phyloP scores from a whole-genome alignment of 2,329 filamentous ascomycete species.

The Teratosphaeriaceae sp. region DNA sequence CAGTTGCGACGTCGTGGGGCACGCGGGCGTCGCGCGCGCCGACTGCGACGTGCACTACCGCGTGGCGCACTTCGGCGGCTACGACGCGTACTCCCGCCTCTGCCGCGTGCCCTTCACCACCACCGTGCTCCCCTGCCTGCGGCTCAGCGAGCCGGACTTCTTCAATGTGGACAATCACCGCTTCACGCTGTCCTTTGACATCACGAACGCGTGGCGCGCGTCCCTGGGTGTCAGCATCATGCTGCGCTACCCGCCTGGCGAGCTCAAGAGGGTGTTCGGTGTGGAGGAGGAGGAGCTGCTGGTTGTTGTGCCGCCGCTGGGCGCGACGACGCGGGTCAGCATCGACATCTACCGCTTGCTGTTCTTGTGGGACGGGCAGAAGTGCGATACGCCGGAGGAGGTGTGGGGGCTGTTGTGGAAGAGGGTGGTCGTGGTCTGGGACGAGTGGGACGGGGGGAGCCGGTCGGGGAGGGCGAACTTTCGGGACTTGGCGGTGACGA shows the following conservation, averaged over 20 bases:
- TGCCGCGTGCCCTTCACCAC: slow-evolving; percentile 75
- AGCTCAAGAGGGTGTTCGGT: background rate
- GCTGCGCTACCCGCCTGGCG: background rate
- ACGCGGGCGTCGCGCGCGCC: background rate
- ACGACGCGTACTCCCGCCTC: slow-evolving; percentile 7
- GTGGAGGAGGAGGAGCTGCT: background rate
- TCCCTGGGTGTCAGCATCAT: slow-evolving; percentile 30
- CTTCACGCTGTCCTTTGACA: slow-evolving; percentile 73
- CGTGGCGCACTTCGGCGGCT: background rate
- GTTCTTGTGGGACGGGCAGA: background rate
- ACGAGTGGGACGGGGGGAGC: background rate
- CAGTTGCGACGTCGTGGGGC: background rate
- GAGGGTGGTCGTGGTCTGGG: background rate
- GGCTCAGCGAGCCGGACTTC: slow-evolving; percentile 72
- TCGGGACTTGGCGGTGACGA: background rate
- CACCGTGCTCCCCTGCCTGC: slow-evolving; percentile 84
- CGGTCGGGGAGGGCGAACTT: background rate
- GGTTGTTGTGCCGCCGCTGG: background rate
- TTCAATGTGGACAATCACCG: slow-evolving; percentile 54
- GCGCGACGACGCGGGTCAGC: background rate
- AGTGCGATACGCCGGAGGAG: background rate
- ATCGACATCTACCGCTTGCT: background rate
- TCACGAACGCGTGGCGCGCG: slow-evolving; percentile 83
- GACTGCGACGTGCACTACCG: slow-evolving; percentile 1
- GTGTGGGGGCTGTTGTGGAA: background rate